Evolutionary conservation across 2,329 filamentous ascomycete genomes (phyloP), one percentile per base, ranked within the genome.

Genomic region (Fusarium albidum): DNA sequence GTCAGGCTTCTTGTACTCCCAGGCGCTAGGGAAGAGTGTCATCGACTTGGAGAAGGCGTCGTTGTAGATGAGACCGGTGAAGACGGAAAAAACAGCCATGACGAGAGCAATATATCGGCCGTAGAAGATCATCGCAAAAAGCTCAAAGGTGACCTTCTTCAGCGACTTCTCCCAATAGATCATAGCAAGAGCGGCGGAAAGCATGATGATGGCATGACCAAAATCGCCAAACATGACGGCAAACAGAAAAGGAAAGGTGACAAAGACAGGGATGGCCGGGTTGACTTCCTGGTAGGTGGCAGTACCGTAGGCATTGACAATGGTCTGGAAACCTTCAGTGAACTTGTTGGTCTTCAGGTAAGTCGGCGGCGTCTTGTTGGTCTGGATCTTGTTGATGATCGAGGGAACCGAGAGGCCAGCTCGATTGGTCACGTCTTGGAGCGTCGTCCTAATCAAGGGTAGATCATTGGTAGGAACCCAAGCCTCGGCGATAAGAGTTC

Each of bases 171-270:
- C 95, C 82, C 88, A 98, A 78, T 96, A 91, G 66, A 99, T 98
- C 92, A 99, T 96, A 51, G 92, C 91, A 49, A 87, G 69, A 12
- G 95, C 91, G 51, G 92, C 90, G 49, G 85, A 72, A 35, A 94
- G 82, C 90, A 99, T 96, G 73, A 99, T 90, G 62, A 88, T 75
- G 63, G 94, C 95, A 70, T 99, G 95, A 44, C 95, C 96, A 53
- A 96, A 88, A 75, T 99, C 95, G 80, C 95, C 96, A 71, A 99
- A 99, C 95, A 99, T 99, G 84, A 99, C 95, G 42, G 95, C 95
- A 72, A 99, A 99, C 58, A 99, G 82, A 81, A 99, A 99, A n/a
- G 96, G 95, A 76, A 99, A 99, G 6, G 95, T 99, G 60, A 99
- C 88, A 64, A 98, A 92, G 44, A 96, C 95, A 31, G 94, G 94